These are phyloP conservation scores for Linnemannia hyalina DNA, from an alignment of 192 early-diverging fungal species.

Conservation along the genomic window DNA sequence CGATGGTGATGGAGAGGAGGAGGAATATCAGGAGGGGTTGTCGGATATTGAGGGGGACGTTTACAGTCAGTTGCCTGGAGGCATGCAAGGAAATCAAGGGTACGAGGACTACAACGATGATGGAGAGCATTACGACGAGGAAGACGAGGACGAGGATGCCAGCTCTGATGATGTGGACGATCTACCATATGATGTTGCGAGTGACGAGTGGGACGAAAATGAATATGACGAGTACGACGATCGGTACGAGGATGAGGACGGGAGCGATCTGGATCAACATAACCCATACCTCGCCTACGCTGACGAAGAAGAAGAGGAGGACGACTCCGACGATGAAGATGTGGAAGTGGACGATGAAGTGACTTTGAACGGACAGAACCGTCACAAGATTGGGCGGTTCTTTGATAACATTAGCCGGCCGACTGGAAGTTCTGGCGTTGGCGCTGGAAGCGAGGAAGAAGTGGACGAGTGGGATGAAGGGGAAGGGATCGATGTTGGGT, in stretches of 20 bases:
- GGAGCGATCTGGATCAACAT: slow-evolving; percentile 28
- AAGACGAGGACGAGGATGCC: slow-evolving; percentile 7
- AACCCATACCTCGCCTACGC: slow-evolving; percentile 43
- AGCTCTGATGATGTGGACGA: slow-evolving; percentile 26
- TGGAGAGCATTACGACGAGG: neutral
- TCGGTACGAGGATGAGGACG: neutral
- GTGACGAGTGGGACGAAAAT: slow-evolving; percentile 51
- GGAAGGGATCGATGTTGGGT: slow-evolving; percentile 43
- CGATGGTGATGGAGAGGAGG: slow-evolving; percentile 18
- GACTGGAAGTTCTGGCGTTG: neutral
- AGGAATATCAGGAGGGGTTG: slow-evolving; percentile 44
- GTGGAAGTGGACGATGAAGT: slow-evolving; percentile 38
- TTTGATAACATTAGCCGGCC: slow-evolving; percentile 20
- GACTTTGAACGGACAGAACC: slow-evolving; percentile 34
- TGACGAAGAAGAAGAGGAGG: slow-evolving; percentile 11
- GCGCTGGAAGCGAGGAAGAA: neutral
- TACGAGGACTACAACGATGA: slow-evolving; percentile 14
- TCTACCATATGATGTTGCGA: slow-evolving; percentile 46
- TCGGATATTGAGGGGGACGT: slow-evolving; percentile 43
- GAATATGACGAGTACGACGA: slow-evolving; percentile 26
- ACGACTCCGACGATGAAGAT: neutral
- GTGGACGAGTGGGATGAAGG: slow-evolving; percentile 51
- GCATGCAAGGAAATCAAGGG: slow-evolving; percentile 32
- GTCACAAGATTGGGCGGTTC: slow-evolving; percentile 53
- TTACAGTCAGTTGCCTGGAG: slow-evolving; percentile 32